These are phyloP conservation scores for Rosa multiflora DNA, from an alignment of 306 rosid genomes.

Conservation along the genomic window DNA sequence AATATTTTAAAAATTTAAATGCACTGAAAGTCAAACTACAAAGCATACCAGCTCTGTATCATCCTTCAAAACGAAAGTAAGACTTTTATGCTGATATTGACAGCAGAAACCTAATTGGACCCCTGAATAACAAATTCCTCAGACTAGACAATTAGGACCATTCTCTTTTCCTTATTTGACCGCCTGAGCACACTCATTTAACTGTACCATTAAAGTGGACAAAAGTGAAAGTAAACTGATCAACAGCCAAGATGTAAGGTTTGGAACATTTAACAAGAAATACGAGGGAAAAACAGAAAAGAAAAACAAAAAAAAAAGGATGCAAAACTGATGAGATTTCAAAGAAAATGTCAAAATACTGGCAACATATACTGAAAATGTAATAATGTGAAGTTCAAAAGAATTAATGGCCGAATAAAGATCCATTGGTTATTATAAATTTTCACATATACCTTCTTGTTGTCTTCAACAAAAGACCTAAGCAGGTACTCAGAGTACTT, in stretches of 20 bases:
- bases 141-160: background rate
- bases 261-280: background rate
- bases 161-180: background rate
- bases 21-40: background rate
- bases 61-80: background rate
- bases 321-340: background rate
- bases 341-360: background rate
- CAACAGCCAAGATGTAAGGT: background rate
- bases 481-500: slow-evolving; percentile 71
- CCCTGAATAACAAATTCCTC: background rate
- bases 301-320: background rate
- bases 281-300: background rate
- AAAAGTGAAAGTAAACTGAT: background rate
- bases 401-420: background rate
- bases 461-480: slow-evolving; percentile 85
- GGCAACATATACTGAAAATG: background rate
- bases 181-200: background rate
- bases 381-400: background rate
- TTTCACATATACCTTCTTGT: slow-evolving; percentile 53
- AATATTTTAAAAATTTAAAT: background rate
- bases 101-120: background rate
- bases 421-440: background rate
- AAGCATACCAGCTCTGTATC: background rate
- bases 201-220: background rate
- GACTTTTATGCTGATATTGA: background rate